These are phyloP conservation scores for Mrakia gelida DNA, from an alignment of 768 basidiomycete species.

Conservation along the genomic window DNA sequence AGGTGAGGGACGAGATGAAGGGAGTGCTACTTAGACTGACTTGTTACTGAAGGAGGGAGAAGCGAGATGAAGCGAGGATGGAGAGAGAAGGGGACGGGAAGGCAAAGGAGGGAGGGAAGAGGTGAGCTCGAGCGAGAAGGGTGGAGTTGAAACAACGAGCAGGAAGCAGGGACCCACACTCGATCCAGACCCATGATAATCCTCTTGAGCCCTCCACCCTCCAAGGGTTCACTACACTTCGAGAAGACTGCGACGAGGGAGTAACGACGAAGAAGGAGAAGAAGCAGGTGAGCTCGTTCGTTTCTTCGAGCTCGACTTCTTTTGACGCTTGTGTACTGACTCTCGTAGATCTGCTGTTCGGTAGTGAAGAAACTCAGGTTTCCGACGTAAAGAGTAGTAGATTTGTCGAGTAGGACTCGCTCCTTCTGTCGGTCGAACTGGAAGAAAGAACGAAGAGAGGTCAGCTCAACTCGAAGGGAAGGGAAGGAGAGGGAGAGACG, in stretches of 20 bases:
- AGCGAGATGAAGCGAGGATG: not conserved
- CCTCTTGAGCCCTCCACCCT: constrained; percentile 76
- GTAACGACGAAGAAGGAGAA: not conserved
- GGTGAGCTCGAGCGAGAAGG: constrained; percentile 1
- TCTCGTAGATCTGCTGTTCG: constrained; percentile 91
- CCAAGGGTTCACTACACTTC: constrained; percentile 22
- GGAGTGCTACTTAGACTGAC: not conserved
- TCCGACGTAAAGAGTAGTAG: constrained; percentile 85
- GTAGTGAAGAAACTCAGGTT: constrained; percentile 63
- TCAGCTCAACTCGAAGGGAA: constrained; percentile 16
- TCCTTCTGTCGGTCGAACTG: constrained; percentile 65
- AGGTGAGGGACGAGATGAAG: not conserved
- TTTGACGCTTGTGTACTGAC: not conserved
- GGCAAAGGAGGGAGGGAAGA: constrained; percentile 2
- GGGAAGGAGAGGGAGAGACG: not conserved
- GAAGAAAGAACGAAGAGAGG: constrained; percentile 13
- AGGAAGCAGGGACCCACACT: constrained; percentile 5
- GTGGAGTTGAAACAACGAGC: too few relatives aligned
- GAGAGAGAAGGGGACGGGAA: not conserved
- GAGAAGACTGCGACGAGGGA: constrained; percentile 27
- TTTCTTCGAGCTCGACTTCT: not conserved
- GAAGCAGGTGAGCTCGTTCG: not conserved
- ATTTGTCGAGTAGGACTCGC: constrained; percentile 72
- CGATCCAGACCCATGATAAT: constrained; percentile 88
- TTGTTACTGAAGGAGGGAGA: not conserved